phyloP scores from a whole-genome alignment of 225 moss, liverwort and hornwort genomes.

The Ulota crispa region DNA sequence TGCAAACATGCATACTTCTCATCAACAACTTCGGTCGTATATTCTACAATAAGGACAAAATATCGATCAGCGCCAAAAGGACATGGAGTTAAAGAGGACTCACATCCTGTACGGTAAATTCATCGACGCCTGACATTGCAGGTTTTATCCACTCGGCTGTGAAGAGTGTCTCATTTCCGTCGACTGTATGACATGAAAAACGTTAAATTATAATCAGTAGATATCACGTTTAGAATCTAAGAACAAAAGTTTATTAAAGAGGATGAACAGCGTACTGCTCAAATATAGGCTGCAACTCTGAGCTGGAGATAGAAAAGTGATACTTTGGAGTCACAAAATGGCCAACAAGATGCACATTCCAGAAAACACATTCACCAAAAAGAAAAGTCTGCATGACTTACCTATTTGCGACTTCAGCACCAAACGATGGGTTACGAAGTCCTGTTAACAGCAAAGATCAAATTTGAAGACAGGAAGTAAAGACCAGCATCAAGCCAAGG shows the following conservation, averaged over 20 bases:
- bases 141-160: constrained; percentile 53
- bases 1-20: background rate
- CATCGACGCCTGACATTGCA: constrained; percentile 38
- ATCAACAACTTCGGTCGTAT: background rate
- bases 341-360: background rate
- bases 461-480: constrained; percentile 7
- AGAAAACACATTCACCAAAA: constrained; percentile 1
- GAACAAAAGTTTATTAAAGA: background rate
- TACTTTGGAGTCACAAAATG: background rate
- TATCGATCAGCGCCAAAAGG: background rate
- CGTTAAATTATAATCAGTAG: background rate
- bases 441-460: constrained; percentile 32
- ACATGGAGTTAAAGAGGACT: constrained; percentile 21
- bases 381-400: constrained; percentile 20
- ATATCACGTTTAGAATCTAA: background rate
- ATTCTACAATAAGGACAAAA: background rate
- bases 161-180: constrained; percentile 41
- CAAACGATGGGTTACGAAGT: constrained; percentile 61
- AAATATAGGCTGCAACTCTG: background rate
- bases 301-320: background rate
- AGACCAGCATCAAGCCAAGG: background rate
- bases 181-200: constrained; percentile 27
- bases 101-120: constrained; percentile 52
- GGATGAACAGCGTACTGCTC: background rate
- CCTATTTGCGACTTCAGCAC: constrained; percentile 48